A percentile compares a stretch with the other conserved stretches of the same genome.
These are phyloP conservation scores for Dalechampia spathulata DNA, from an alignment of 441 rosid species.

Conservation along the genomic window DNA sequence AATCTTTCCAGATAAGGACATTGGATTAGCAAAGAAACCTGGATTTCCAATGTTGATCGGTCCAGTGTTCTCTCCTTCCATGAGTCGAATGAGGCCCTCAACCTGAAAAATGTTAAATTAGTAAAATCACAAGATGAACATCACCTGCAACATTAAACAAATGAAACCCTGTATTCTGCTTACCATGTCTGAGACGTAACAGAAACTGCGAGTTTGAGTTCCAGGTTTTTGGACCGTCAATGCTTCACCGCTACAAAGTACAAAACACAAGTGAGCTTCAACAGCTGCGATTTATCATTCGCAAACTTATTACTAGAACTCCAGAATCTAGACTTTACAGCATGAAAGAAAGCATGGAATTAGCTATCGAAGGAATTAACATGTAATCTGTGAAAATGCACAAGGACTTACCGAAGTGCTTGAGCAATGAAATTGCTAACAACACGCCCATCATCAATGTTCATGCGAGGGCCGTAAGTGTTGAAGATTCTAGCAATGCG, in stretches of 20 bases:
- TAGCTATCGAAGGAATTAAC: too few relatives aligned
- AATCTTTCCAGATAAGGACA: neutral
- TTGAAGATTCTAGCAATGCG: slow-evolving; percentile 92
- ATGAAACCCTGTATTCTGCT: neutral
- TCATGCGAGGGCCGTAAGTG: slow-evolving; percentile 98
- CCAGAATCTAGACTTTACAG: too few relatives aligned
- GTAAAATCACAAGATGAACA: neutral
- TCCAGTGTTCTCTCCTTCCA: slow-evolving; percentile 89
- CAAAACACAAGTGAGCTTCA: slow-evolving; percentile 1
- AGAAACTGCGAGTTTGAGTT: slow-evolving; percentile 93
- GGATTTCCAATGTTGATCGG: slow-evolving; percentile 96
- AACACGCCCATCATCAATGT: slow-evolving; percentile 97
- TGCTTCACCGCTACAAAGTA: slow-evolving; percentile 55
- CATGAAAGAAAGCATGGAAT: too few relatives aligned
- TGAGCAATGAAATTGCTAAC: slow-evolving; percentile 98
- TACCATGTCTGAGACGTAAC: slow-evolving; percentile 96
- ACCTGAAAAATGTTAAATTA: slow-evolving; percentile 34
- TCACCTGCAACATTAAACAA: neutral
- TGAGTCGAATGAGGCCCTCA: slow-evolving; percentile 81
- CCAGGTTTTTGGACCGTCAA: slow-evolving; percentile 89
- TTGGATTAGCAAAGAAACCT: slow-evolving; percentile 29
- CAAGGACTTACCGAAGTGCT: slow-evolving; percentile 58
- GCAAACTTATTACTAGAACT: neutral
- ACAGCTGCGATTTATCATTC: neutral
- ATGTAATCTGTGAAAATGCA: too few relatives aligned